A percentile compares a stretch with the other conserved stretches of the same genome.
Conservation (phyloP, 495 filamentous ascomycete genomes). For the Tetracladium marchalianum region DNA sequence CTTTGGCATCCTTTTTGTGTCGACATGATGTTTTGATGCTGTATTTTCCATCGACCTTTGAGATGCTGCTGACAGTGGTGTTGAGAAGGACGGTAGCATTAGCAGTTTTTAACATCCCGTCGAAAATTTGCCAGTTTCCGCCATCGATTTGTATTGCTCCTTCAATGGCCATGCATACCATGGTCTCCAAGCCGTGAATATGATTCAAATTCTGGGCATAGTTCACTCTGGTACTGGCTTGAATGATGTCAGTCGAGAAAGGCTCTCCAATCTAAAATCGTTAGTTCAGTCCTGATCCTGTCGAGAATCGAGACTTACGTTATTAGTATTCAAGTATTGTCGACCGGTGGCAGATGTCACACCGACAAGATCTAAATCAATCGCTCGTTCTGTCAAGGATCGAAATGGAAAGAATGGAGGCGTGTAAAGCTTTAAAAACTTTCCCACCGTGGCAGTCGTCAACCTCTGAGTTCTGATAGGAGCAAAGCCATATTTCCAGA, state of each 20-base stretch:
- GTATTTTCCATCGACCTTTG: conserved; percentile 38
- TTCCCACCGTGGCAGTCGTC: conserved; percentile 59
- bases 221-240: conserved; percentile 89
- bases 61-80: conserved; percentile 54
- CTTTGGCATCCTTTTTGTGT: conserved; percentile 5
- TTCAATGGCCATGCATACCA: conserved; percentile 89
- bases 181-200: conserved; percentile 84
- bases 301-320: conserved; percentile 24
- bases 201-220: conserved; percentile 79
- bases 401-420: conserved; percentile 73
- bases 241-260: conserved; percentile 79
- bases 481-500: conserved; percentile 79
- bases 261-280: conserved; percentile 40
- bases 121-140: conserved; percentile 95
- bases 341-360: conserved; percentile 60
- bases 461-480: conserved; percentile 65
- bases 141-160: conserved; percentile 71
- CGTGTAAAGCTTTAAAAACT: conserved; percentile 76
- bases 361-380: conserved; percentile 52
- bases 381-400: conserved; percentile 56
- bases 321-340: conserved; percentile 58
- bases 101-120: conserved; percentile 60
- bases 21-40: conserved; percentile 30
- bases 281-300: neutral
- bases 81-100: conserved; percentile 54